Base-by-base conservation (phyloP, 78 protist genomes). In the Dictyostelium firmibasis region DNA sequence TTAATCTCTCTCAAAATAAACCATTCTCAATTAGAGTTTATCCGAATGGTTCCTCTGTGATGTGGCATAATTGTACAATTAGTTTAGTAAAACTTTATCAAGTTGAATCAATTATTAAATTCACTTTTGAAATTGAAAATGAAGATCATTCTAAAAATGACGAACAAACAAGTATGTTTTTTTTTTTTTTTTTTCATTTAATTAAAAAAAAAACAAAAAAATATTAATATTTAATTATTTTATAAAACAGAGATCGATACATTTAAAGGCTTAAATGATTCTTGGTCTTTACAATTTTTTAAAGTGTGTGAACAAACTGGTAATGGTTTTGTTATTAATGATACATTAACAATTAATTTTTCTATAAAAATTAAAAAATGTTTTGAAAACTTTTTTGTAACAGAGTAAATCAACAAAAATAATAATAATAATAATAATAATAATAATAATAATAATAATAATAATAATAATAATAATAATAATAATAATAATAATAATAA, bases 61-160 rank as follows among this genome's bases (percentile, higher is more conserved):
- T 72, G 79, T 72, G 79, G 79, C 47, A 33, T 10, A 72, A 72
- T 72, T 16, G 33, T 13, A 72, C 79, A 14, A 72, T 72, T 72
- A 31, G 41, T 31, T 72, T 72, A 16, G 79, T 72, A 13, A 72
- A 72, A 72, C 38, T 29, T 16, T 72, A 29, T 72, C 35, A 13
- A 33, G 5, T 11, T 18, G 79, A 72, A 72, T 27, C 79, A 72
- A 72, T 9, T 0, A 72, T 72, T 14, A 72, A 72, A 33, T 72
- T 72, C n/a, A 11, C 79, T 13, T 72, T 72, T 33, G 79, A 72
- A 72, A 4, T 72, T 72, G 79, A 72, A 72, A 72, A 72, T 18
- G 25, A 33, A 33, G 44, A 72, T 33, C 44, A 14, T 6, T 13
- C 9, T 33, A 72, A 72, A 33, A 29, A 31, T 33, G 79, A 72